These are phyloP conservation scores for Westerdykella ornata DNA, from an alignment of 2,329 filamentous ascomycete genomes.

Conservation along the genomic window DNA sequence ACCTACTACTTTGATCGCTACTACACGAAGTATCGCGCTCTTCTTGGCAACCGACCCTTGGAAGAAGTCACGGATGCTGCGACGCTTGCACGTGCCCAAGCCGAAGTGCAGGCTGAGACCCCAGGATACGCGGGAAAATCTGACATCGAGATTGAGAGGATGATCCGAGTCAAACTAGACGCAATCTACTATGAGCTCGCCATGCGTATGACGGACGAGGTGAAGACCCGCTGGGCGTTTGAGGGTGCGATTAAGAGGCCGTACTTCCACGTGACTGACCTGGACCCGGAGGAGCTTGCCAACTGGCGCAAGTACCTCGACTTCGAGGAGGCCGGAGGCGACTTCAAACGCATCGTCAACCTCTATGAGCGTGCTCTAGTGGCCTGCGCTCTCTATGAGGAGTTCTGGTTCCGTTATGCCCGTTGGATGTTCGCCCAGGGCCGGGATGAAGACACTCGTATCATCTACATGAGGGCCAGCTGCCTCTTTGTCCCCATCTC, in stretches of 20 bases:
- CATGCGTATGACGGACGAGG: conserved; percentile 74
- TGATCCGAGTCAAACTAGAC: conserved; percentile 74
- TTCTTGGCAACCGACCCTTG: conserved; percentile 65
- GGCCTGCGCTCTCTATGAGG: conserved; percentile 89
- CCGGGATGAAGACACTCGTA: conserved; percentile 84
- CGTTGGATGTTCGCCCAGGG: conserved; percentile 75
- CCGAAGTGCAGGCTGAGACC: conserved; percentile 64
- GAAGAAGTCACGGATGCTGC: conserved; percentile 65
- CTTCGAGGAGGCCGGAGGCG: conserved; percentile 82
- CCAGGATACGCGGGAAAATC: conserved; percentile 50
- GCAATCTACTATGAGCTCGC: conserved; percentile 75
- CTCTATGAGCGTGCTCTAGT: conserved; percentile 92
- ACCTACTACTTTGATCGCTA: conserved; percentile 95
- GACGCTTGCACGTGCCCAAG: conserved; percentile 46
- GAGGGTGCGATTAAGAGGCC: conserved; percentile 92
- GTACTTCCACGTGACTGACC: conserved; percentile 92
- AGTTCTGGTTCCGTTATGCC: conserved; percentile 97
- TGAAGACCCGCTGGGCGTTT: conserved; percentile 87
- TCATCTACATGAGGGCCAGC: conserved; percentile 83
- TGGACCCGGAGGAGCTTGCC: conserved; percentile 73
- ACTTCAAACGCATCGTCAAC: conserved; percentile 67
- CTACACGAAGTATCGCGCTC: conserved; percentile 79
- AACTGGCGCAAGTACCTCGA: conserved; percentile 98
- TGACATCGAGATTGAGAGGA: conserved; percentile 75
- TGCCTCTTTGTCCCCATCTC: conserved; percentile 83